These are phyloP conservation scores for Colletotrichum scovillei DNA, from an alignment of 2,329 filamentous ascomycete genomes.

Conservation along the genomic window DNA sequence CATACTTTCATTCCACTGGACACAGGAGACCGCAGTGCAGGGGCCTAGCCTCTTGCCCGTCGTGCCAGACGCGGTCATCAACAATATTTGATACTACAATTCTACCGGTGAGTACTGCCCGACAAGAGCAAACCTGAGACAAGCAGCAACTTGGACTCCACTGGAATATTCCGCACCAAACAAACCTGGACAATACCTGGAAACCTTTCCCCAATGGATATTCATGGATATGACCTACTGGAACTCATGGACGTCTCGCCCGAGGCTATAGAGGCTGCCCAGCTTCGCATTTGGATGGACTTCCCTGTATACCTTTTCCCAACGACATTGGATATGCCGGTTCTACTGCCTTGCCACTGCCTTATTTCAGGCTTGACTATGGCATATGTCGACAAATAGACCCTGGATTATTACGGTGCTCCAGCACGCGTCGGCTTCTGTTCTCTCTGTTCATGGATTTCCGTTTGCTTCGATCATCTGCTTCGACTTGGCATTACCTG, in stretches of 20 bases:
- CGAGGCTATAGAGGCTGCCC: slow-evolving; percentile 18
- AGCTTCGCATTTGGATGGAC: slow-evolving; percentile 26
- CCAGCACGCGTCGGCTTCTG: background rate
- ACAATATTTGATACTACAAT: slow-evolving; percentile 35
- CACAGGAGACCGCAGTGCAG: slow-evolving; percentile 23
- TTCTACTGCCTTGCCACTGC: background rate
- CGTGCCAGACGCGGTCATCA: slow-evolving; percentile 45
- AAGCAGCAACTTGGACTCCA: slow-evolving; percentile 38
- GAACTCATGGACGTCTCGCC: slow-evolving; percentile 20
- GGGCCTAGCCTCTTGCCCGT: slow-evolving; percentile 37
- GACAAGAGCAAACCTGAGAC: slow-evolving; percentile 30
- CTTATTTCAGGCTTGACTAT: slow-evolving; percentile 16
- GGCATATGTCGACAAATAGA: background rate
- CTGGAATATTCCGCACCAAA: slow-evolving; percentile 34
- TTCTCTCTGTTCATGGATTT: slow-evolving; percentile 32
- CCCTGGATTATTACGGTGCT: background rate
- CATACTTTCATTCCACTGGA: slow-evolving; percentile 10
- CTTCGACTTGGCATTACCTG: background rate
- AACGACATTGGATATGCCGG: background rate
- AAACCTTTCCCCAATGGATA: background rate
- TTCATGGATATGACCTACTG: slow-evolving; percentile 1
- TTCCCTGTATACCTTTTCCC: background rate
- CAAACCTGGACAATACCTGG: slow-evolving; percentile 13
- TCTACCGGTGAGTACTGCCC: slow-evolving; percentile 52
- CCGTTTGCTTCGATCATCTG: slow-evolving; percentile 20